Evolutionary conservation across 768 basidiomycete genomes (phyloP).

Genomic region (Collybia sp.): DNA sequence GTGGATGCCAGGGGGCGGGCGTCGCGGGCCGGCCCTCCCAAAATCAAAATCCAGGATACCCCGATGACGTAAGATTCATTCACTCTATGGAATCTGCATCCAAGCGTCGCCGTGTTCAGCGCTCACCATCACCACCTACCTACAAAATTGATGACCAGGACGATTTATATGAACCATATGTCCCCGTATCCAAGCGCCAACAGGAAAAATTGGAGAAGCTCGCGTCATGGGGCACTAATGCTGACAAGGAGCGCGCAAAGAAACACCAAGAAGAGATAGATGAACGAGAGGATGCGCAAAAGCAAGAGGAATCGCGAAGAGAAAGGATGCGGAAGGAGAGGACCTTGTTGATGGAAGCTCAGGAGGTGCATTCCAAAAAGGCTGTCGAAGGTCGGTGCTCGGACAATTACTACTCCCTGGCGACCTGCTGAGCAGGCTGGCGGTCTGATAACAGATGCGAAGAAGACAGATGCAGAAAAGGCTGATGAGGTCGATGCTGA

Average conservation of each 20-base stretch:
- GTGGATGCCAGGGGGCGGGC: no score
- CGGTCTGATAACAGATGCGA: conserved; percentile 51
- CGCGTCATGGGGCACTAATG: conserved; percentile 51
- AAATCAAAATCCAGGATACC: no score
- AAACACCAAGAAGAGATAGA: conserved; percentile 58
- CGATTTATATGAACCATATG: conserved; percentile 75
- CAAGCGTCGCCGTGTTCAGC: conserved; percentile 50
- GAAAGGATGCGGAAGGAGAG: conserved; percentile 81
- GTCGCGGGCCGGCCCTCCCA: no score
- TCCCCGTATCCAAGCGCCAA: conserved; percentile 83
- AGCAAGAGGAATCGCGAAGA: conserved; percentile 70
- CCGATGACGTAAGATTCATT: background rate
- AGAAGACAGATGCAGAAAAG: conserved; percentile 84
- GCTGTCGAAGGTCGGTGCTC: conserved; percentile 70
- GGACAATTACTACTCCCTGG: background rate
- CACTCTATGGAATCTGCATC: conserved; percentile 29
- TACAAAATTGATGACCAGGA: conserved; percentile 63
- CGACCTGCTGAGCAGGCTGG: background rate
- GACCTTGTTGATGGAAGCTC: conserved; percentile 87
- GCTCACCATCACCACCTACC: conserved; percentile 48
- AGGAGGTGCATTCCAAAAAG: conserved; percentile 86
- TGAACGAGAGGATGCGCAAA: conserved; percentile 68
- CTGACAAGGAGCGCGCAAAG: conserved; percentile 46
- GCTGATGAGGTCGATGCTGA: conserved; percentile 86
- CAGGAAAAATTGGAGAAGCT: conserved; percentile 78